A percentile compares a stretch with the other conserved stretches of the same genome.
phyloP scores from a whole-genome alignment of 1,284 basidiomycete species.

The Pseudozyma thailandica region DNA sequence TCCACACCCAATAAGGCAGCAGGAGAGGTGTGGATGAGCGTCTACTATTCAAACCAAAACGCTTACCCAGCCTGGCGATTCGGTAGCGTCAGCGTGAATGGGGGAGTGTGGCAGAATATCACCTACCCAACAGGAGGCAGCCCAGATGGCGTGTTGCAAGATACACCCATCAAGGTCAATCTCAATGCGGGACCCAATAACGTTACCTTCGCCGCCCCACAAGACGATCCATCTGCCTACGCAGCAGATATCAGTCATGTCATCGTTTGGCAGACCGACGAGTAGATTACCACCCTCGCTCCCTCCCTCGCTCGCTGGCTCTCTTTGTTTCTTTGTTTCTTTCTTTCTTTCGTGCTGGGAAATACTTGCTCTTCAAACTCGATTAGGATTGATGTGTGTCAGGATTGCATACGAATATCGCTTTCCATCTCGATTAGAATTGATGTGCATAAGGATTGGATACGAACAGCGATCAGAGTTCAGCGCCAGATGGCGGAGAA shows the following conservation, averaged over 20 bases:
- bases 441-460: too few species aligned
- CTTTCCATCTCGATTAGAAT: too few species aligned
- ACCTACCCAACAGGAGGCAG: constrained; percentile 31
- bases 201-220: constrained; percentile 16
- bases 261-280: constrained; percentile 32
- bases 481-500: constrained; percentile 31
- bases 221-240: neutral
- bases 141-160: constrained; percentile 9
- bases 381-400: too few species aligned
- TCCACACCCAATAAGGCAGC: constrained; percentile 12
- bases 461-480: too few species aligned
- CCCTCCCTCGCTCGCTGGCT: too few species aligned
- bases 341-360: too few species aligned
- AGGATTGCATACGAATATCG: too few species aligned
- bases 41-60: constrained; percentile 25
- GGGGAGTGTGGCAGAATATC: neutral
- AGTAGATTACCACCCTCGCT: too few species aligned
- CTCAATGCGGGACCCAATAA: constrained; percentile 18
- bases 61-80: constrained; percentile 19
- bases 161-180: constrained; percentile 24
- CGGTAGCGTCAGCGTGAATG: constrained; percentile 8
- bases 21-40: constrained; percentile 23
- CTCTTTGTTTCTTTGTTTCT: too few species aligned
- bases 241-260: constrained; percentile 32
- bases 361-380: too few species aligned